These are phyloP conservation scores for Neonectria neomacrospora DNA, from an alignment of 2,329 filamentous ascomycete genomes.

Conservation along the genomic window DNA sequence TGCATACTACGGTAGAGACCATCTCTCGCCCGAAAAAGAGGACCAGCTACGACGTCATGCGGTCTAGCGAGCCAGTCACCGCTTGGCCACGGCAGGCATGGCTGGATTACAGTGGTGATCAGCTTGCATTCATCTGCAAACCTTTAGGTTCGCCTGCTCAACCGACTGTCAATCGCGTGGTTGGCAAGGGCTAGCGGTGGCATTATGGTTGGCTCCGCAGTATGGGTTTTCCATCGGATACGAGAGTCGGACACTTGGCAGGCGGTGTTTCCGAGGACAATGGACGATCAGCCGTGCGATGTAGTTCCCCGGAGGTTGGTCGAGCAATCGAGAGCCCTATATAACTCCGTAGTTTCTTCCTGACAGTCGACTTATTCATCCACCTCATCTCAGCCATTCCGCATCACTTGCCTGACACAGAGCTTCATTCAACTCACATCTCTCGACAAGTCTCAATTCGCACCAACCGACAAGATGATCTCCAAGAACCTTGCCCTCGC, in stretches of 20 bases:
- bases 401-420: neutral
- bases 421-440: neutral
- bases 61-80: neutral
- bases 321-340: neutral
- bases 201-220: neutral
- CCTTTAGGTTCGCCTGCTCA: neutral
- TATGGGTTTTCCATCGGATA: neutral
- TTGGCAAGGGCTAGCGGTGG: neutral
- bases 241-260: neutral
- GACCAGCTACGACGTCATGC: neutral
- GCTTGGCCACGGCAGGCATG: neutral
- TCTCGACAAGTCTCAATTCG: neutral
- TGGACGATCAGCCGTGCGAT: neutral
- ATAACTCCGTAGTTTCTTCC: neutral
- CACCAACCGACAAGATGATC: slow-evolving; percentile 15
- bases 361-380: neutral
- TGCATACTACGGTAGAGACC: neutral
- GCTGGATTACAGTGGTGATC: neutral
- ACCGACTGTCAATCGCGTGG: neutral
- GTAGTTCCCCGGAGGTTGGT: neutral
- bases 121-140: neutral
- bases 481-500: slow-evolving; percentile 18
- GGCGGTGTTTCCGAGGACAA: too few species aligned
- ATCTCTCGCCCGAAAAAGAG: neutral
- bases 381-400: neutral